A percentile compares a stretch with the other conserved stretches of the same genome.
phyloP scores from a whole-genome alignment of 805 yeast species.

The Sugiyamaella americana region DNA sequence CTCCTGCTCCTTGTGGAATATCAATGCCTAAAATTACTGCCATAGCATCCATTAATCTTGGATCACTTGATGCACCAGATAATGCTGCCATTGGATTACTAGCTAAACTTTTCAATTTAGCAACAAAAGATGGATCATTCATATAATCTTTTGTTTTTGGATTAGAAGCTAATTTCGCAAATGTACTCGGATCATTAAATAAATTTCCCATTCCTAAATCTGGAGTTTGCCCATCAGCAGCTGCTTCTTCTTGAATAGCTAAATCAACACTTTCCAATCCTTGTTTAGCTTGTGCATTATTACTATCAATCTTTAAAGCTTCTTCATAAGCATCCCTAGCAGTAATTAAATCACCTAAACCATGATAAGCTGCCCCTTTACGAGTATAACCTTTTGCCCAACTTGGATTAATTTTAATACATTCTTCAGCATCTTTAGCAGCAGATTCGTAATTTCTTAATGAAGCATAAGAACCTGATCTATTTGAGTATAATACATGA shows the following conservation, averaged over 20 bases:
- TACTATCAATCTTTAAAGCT: slow-evolving; percentile 74
- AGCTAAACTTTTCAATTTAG: slow-evolving; percentile 49
- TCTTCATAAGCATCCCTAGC: slow-evolving; percentile 67
- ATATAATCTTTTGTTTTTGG: slow-evolving; percentile 84
- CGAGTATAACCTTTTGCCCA: slow-evolving; percentile 98
- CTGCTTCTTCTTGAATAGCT: slow-evolving; percentile 47
- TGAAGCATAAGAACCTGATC: slow-evolving; percentile 89
- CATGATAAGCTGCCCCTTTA: slow-evolving; percentile 87
- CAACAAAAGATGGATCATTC: slow-evolving; percentile 81
- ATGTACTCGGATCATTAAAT: slow-evolving; percentile 73
- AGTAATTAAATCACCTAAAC: slow-evolving; percentile 72
- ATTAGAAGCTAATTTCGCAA: slow-evolving; percentile 66
- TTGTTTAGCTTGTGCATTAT: slow-evolving; percentile 78
- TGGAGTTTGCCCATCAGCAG: slow-evolving; percentile 41
- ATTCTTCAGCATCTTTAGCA: slow-evolving; percentile 74
- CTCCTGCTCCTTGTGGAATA: slow-evolving; percentile 22
- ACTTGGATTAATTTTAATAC: slow-evolving; percentile 69
- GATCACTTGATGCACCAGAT: slow-evolving; percentile 67
- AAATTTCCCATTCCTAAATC: slow-evolving; percentile 73
- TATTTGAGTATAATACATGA: slow-evolving; percentile 87
- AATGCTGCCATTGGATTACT: slow-evolving; percentile 71
- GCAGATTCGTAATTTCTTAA: slow-evolving; percentile 68
- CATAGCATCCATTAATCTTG: slow-evolving; percentile 82
- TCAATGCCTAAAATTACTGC: slow-evolving; percentile 75
- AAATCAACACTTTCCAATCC: slow-evolving; percentile 69